phyloP scores from a whole-genome alignment of 2,329 filamentous ascomycete species.

The Lachnellula arida region DNA sequence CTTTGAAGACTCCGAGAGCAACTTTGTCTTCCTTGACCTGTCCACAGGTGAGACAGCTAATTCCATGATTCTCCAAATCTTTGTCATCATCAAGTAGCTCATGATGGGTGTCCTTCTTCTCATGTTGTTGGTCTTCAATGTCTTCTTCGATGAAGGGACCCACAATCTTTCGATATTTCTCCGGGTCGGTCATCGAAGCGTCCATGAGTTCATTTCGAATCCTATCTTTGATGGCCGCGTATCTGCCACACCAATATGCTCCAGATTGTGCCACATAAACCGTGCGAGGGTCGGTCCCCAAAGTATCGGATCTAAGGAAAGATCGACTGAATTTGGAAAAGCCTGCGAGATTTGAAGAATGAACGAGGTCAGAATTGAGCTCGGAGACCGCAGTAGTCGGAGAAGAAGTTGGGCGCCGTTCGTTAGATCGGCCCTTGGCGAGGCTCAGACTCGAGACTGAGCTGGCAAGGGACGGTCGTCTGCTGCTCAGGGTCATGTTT shows the following conservation, averaged over 20 bases:
- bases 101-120: neutral
- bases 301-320: neutral
- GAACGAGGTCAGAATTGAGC: neutral
- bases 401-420: neutral
- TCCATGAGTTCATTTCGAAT: neutral
- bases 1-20: neutral
- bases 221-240: neutral
- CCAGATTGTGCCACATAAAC: neutral
- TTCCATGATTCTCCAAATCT: neutral
- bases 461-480: neutral
- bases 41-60: neutral
- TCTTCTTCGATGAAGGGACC: neutral
- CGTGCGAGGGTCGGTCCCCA: neutral
- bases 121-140: neutral
- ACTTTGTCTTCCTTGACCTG: neutral
- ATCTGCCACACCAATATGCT: neutral
- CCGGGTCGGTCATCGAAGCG: neutral
- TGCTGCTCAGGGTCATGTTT: conserved; percentile 7
- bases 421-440: neutral
- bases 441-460: neutral
- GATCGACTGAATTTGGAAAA: neutral
- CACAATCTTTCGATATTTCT: neutral
- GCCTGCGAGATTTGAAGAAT: neutral
- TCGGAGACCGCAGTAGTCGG: neutral
- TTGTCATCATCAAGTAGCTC: neutral